Base-by-base conservation (phyloP, 78 protist genomes). In the Salpingoeca rosetta region DNA sequence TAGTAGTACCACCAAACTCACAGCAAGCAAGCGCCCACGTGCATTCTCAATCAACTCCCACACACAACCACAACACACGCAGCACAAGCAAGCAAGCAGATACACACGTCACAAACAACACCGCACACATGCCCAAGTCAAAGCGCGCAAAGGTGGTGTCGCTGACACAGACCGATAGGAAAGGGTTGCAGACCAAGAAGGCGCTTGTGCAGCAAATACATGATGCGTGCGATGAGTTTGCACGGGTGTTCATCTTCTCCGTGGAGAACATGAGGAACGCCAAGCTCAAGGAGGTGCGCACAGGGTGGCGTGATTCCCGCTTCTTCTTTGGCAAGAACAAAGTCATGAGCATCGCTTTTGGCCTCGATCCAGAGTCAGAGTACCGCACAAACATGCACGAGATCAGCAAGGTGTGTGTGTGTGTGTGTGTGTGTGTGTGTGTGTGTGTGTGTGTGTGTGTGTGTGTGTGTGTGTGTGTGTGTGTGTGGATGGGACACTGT, bases 301-400 rank as follows among this genome's bases (percentile, higher is more conserved):
- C 44, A 37, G 57, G 65, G 73, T 85, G 83, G 77, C 11, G 51
- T 10, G 25, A 86, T 44, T 45, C 83, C 65, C 76, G 92, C 38
- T 87, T 96, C 90, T 90, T 94, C 57, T 81, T 94, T 51, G 98
- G 98, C 65, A 91, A 92, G 86, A 94, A 92, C 85, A 91, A 90
- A 83, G 92, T 94, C 56, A 88, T 96, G 88, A 43, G 85, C 1
- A 40, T 85, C 24, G 97, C 97, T 26, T 79, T 94, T 44, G 98
- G 98, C 73, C 27, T 65, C n/a, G 3, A 90, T 26, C 85, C 45
- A 12, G 82, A 82, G 77, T 87, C 87, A 31, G 95, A 93, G 84
- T 28, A 74, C 26, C 81, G 39, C 36, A 82, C 82, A 10, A 86
- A 89, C 84, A 57, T 94, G 26, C 81, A 43, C 82, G 44, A 87